Evolutionary conservation across 108 stramenopile genomes (phyloP).

Genomic region (Bacterosira constricta): DNA sequence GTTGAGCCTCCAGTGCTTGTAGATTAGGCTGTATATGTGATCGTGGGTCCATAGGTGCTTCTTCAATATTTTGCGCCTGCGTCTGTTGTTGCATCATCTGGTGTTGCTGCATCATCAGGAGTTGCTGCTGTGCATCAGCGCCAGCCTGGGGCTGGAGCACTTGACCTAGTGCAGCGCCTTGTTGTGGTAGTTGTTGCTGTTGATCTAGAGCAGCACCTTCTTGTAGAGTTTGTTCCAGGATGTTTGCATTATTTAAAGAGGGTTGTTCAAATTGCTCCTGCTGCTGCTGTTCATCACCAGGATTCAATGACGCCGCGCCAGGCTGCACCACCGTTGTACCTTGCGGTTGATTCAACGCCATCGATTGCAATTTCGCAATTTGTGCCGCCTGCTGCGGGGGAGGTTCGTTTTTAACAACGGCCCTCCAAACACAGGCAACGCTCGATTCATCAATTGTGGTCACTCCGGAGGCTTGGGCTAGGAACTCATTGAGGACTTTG

Average conservation of each 20-base stretch:
- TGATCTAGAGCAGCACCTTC: not conserved
- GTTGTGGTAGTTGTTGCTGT: no score
- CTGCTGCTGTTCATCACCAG: not conserved
- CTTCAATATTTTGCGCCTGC: no score
- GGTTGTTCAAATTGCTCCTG: not conserved
- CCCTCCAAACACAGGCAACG: slow-evolving; percentile 50
- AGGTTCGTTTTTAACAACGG: slow-evolving; percentile 48
- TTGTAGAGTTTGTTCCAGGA: not conserved
- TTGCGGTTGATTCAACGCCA: slow-evolving; percentile 19
- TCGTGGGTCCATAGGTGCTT: no score
- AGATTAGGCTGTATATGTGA: not conserved
- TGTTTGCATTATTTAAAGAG: not conserved
- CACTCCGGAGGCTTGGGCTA: slow-evolving; percentile 39
- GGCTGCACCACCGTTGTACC: not conserved
- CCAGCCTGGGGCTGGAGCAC: no score
- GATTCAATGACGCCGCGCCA: no score
- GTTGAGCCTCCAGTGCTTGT: not conserved
- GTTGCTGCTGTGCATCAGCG: no score
- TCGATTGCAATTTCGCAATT: slow-evolving; percentile 23
- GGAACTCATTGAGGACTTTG: slow-evolving; percentile 43
- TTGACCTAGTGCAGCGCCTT: no score
- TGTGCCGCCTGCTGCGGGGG: slow-evolving; percentile 39
- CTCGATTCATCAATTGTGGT: slow-evolving; percentile 31
- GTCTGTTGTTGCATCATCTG: no score
- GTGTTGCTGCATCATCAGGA: no score